phyloP scores from a whole-genome alignment of 75 land plant genomes.

The Cupressus sempervirens region DNA sequence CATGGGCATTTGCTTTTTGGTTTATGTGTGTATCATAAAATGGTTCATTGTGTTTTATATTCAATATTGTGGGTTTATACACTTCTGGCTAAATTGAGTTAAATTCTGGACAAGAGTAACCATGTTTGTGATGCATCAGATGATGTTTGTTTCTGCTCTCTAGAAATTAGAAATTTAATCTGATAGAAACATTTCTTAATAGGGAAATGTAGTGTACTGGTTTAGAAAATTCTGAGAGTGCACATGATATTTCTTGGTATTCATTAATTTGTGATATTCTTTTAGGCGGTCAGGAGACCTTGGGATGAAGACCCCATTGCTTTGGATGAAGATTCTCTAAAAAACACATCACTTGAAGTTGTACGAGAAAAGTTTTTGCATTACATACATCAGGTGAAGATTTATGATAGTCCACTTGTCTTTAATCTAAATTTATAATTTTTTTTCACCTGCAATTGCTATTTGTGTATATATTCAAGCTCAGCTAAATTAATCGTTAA shows the following conservation, averaged over 20 bases:
- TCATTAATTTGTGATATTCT: neutral
- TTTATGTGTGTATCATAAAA: no score
- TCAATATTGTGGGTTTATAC: neutral
- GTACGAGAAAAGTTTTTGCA: constrained; percentile 86
- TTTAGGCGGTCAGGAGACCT: constrained; percentile 88
- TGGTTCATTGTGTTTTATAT: neutral
- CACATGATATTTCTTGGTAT: neutral
- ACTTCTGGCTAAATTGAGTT: neutral
- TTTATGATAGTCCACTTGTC: neutral
- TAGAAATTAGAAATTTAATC: neutral
- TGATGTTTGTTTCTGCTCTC: neutral
- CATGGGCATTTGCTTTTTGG: neutral
- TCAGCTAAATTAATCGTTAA: neutral
- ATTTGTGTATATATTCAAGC: neutral
- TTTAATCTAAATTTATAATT: neutral
- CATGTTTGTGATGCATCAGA: neutral
- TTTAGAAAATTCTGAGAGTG: neutral
- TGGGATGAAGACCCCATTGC: constrained; percentile 87
- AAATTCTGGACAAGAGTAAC: neutral
- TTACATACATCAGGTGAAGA: constrained; percentile 77
- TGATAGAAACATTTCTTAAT: neutral
- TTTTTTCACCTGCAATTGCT: neutral
- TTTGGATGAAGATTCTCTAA: constrained; percentile 67
- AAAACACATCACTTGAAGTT: constrained; percentile 71
- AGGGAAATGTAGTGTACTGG: neutral